phyloP scores from a whole-genome alignment of 129 eudicot genomes.

The Rutidosis leptorrhynchoides region DNA sequence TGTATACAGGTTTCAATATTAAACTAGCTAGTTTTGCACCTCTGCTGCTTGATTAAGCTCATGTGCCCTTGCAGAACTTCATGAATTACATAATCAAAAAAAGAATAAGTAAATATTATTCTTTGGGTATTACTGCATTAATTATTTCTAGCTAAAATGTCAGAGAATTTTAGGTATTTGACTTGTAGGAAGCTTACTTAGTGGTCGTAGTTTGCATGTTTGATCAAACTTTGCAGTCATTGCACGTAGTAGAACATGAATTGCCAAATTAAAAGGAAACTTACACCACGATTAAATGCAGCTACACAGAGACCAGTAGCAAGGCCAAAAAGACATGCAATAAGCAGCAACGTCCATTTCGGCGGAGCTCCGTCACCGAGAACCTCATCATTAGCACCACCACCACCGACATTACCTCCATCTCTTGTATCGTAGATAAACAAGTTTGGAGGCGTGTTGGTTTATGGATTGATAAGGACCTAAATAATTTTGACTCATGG shows the following conservation, averaged over 20 bases:
- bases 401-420: conserved; percentile 17
- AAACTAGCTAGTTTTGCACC: conserved; percentile 38
- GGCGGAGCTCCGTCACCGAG: conserved; percentile 92
- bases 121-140: neutral
- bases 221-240: too few species aligned
- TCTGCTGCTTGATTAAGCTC: conserved; percentile 48
- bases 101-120: conserved; percentile 16
- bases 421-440: conserved; percentile 21
- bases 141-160: neutral
- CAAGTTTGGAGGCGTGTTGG: too few species aligned
- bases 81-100: conserved; percentile 43
- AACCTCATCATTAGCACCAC: conserved; percentile 55
- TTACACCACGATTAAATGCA: conserved; percentile 80
- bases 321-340: conserved; percentile 86
- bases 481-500: too few species aligned
- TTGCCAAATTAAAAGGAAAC: too few species aligned
- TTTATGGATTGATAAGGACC: too few species aligned
- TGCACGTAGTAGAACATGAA: too few species aligned
- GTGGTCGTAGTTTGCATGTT: too few species aligned
- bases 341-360: conserved; percentile 86
- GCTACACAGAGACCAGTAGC: conserved; percentile 94
- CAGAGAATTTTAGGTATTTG: neutral
- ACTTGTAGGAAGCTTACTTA: neutral
- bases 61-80: conserved; percentile 33
- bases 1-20: conserved; percentile 2